These are phyloP conservation scores for Penicillium sp. DNA, from an alignment of 2,329 filamentous ascomycete species.

Conservation along the genomic window DNA sequence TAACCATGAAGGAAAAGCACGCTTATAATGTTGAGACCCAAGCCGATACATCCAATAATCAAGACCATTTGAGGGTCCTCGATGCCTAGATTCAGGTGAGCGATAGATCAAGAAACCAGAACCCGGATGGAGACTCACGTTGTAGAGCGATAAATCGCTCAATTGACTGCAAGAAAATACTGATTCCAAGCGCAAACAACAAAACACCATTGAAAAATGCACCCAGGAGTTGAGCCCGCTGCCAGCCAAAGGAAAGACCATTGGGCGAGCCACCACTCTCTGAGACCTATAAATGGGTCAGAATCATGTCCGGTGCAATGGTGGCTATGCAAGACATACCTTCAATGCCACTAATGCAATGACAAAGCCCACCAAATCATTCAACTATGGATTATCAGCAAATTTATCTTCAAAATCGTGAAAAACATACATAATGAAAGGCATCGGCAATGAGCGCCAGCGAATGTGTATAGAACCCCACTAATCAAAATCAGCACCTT, in stretches of 20 bases:
- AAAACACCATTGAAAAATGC: constrained; percentile 82
- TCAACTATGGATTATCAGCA: constrained; percentile 52
- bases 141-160: constrained; percentile 53
- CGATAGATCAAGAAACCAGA: neutral
- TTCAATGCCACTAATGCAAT: constrained; percentile 65
- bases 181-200: constrained; percentile 68
- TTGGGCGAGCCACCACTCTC: constrained; percentile 59
- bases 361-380: constrained; percentile 68
- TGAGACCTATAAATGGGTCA: constrained; percentile 47
- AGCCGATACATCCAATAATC: constrained; percentile 66
- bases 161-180: constrained; percentile 70
- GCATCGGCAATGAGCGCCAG: constrained; percentile 74
- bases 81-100: constrained; percentile 49
- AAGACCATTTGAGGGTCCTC: constrained; percentile 66
- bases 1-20: constrained; percentile 64
- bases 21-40: constrained; percentile 67
- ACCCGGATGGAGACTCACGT: constrained; percentile 18
- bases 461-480: constrained; percentile 69
- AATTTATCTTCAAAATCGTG: neutral
- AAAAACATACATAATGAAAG: constrained; percentile 66
- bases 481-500: constrained; percentile 33
- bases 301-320: neutral
- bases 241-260: constrained; percentile 71
- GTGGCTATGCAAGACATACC: constrained; percentile 41
- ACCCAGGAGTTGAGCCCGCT: constrained; percentile 68